phyloP scores from a whole-genome alignment of 192 early-diverging fungal species.

The Mortierella alpina region DNA sequence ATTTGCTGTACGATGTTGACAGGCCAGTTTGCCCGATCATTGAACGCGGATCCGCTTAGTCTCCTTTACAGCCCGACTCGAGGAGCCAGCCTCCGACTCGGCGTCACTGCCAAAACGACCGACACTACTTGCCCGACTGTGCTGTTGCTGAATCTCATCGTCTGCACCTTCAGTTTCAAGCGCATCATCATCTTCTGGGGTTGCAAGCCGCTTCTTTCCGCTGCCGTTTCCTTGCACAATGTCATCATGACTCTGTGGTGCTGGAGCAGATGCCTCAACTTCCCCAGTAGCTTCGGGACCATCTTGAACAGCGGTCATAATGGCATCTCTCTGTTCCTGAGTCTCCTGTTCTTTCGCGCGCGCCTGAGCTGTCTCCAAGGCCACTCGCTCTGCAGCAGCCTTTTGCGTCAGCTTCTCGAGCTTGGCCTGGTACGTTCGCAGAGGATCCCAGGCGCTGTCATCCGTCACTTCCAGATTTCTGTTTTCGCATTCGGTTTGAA shows the following conservation, averaged over 20 bases:
- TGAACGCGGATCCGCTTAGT: slow-evolving; percentile 38
- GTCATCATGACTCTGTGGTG: neutral
- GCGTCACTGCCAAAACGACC: no score
- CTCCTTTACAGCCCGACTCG: slow-evolving; percentile 14
- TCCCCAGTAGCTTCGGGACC: neutral
- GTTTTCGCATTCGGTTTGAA: slow-evolving; percentile 41
- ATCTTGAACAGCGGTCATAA: slow-evolving; percentile 1
- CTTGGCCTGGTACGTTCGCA: slow-evolving; percentile 54
- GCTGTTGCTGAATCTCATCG: neutral
- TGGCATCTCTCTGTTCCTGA: neutral
- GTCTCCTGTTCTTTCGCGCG: slow-evolving; percentile 1
- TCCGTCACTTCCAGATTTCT: slow-evolving; percentile 21
- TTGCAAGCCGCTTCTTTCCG: slow-evolving; percentile 24
- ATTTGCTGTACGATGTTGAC: neutral
- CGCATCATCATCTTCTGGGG: neutral
- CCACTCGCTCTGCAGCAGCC: slow-evolving; percentile 28
- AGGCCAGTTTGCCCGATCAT: neutral
- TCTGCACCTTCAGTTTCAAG: slow-evolving; percentile 5
- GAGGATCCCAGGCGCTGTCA: slow-evolving; percentile 55
- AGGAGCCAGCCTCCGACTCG: neutral
- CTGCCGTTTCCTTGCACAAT: neutral
- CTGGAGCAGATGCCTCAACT: neutral
- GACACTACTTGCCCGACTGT: no score
- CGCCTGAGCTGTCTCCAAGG: slow-evolving; percentile 2
- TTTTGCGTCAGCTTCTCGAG: slow-evolving; percentile 56